Percentiles rank a stretch among this genome's conserved stretches.
Conservation (phyloP, 345 rosid genomes). For the Populus ilicifolia region DNA sequence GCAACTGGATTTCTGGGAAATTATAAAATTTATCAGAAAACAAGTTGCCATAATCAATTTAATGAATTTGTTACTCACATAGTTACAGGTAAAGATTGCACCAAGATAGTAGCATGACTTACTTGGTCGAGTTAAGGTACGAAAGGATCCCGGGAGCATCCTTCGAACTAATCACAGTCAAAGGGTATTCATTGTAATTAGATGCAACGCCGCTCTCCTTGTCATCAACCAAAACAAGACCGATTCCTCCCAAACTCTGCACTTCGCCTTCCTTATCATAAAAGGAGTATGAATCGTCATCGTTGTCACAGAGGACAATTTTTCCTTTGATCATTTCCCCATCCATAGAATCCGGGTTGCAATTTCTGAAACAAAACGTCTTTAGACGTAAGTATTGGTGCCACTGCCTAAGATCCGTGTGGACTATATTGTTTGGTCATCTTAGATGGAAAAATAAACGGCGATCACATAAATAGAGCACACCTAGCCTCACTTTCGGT, state of each 20-base stretch:
- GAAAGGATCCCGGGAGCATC: constrained; percentile 47
- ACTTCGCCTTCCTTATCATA: constrained; percentile 37
- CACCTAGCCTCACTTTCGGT: constrained; percentile 53
- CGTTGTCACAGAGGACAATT: constrained; percentile 59
- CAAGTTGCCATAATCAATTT: constrained; percentile 48
- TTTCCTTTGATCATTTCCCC: constrained; percentile 48
- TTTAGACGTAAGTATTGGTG: constrained; percentile 43
- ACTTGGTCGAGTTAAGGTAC: constrained; percentile 73
- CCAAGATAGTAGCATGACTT: constrained; percentile 40
- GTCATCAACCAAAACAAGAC: constrained; percentile 53
- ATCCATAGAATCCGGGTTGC: constrained; percentile 43
- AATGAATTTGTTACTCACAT: not conserved
- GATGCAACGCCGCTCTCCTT: constrained; percentile 39
- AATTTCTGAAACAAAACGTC: constrained; percentile 50
- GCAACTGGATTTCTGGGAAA: constrained; percentile 68
- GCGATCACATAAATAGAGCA: constrained; percentile 13
- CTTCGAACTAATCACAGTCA: constrained; percentile 43
- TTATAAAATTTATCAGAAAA: not conserved
- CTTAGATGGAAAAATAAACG: constrained; percentile 43
- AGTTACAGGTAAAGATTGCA: constrained; percentile 35
- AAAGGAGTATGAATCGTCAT: constrained; percentile 10
- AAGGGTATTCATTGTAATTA: constrained; percentile 43
- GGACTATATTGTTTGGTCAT: not conserved
- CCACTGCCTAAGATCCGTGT: constrained; percentile 35
- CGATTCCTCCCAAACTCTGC: constrained; percentile 51